Percentiles rank a stretch among this genome's conserved stretches.
These are phyloP conservation scores for Massariosphaeria phaeospora DNA, from an alignment of 495 filamentous ascomycete species.

Conservation along the genomic window DNA sequence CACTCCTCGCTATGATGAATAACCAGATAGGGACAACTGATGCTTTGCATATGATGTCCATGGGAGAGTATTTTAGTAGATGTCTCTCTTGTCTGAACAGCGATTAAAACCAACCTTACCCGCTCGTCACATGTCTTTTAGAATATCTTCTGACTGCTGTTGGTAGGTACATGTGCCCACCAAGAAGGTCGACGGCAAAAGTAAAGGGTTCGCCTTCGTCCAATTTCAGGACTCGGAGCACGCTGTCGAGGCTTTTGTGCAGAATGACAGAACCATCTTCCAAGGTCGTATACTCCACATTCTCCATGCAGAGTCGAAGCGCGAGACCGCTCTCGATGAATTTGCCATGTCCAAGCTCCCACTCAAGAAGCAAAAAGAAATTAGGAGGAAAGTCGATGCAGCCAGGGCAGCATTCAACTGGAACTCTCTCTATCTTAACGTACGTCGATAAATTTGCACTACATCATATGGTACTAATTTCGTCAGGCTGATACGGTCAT, in stretches of 20 bases:
- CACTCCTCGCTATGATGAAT: conserved; percentile 67
- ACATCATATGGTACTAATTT: conserved; percentile 25
- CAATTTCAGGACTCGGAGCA: conserved; percentile 64
- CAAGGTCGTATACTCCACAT: conserved; percentile 90
- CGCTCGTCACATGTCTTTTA: neutral
- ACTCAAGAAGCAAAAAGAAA: conserved; percentile 85
- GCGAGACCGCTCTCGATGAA: conserved; percentile 77
- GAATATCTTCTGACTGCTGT: neutral
- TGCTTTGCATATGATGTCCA: conserved; percentile 64
- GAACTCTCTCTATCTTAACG: conserved; percentile 97
- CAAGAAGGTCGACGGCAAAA: conserved; percentile 56
- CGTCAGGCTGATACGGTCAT: conserved; percentile 83
- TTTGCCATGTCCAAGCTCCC: conserved; percentile 82
- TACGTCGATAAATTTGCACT: conserved; percentile 42
- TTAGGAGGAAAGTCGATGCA: conserved; percentile 75
- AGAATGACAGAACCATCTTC: conserved; percentile 74
- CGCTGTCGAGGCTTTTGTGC: conserved; percentile 70
- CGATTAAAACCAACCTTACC: conserved; percentile 2
- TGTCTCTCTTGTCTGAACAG: conserved; percentile 60
- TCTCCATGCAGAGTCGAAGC: conserved; percentile 72
- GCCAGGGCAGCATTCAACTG: conserved; percentile 79
- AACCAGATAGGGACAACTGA: conserved; percentile 99
- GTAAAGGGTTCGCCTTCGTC: conserved; percentile 87
- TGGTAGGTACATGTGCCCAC: conserved; percentile 74
- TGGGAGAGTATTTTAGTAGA: conserved; percentile 74